Percentiles rank a stretch among this genome's conserved stretches.
Conservation (phyloP, 2,329 filamentous ascomycete species). For the Verticillium zaregamsianum region DNA sequence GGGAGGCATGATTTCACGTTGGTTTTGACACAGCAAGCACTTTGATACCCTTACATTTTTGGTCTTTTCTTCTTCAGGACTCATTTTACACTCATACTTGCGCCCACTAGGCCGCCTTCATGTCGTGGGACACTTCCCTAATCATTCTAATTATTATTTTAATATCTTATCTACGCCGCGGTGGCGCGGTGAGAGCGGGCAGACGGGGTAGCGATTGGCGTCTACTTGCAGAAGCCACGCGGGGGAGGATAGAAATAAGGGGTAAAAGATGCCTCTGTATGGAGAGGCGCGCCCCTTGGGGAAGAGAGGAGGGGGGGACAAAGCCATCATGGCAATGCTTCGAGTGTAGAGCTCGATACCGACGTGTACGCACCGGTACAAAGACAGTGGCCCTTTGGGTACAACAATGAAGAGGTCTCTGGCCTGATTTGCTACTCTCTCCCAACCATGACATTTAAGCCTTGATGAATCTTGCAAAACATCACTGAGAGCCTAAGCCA, state of each 20-base stretch:
- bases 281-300: not conserved
- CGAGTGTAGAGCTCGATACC: not conserved
- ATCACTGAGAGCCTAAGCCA: too few species aligned
- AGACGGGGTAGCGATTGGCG: not conserved
- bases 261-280: not conserved
- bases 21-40: constrained; percentile 10
- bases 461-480: not conserved
- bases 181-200: not conserved
- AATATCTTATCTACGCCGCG: not conserved
- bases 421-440: not conserved
- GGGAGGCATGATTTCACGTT: constrained; percentile 2
- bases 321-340: not conserved
- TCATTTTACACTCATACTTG: not conserved
- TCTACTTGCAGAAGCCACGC: not conserved
- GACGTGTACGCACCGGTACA: not conserved
- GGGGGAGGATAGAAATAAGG: not conserved
- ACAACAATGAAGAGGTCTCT: not conserved
- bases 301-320: not conserved
- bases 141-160: constrained; percentile 1
- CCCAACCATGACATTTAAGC: not conserved
- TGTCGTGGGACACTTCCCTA: not conserved
- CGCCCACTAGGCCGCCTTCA: not conserved
- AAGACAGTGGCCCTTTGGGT: not conserved
- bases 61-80: not conserved
- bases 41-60: constrained; percentile 10